Base-by-base conservation (phyloP, 306 rosid species). In the Quercus mongolica region DNA sequence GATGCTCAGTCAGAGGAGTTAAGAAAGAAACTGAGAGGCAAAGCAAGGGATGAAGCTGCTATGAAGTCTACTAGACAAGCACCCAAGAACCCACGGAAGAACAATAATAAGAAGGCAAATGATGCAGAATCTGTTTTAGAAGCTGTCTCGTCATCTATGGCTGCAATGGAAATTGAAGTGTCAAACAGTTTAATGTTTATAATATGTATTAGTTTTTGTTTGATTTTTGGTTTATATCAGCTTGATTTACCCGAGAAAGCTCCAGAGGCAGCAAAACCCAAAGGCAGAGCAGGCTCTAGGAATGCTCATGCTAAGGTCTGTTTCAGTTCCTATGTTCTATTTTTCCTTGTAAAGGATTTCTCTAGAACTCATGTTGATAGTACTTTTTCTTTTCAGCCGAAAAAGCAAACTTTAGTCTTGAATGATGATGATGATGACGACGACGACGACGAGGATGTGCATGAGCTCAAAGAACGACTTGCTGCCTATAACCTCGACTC, bases 401-500 rank as follows among this genome's bases (percentile, higher is more conserved):
- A 23, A 23, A 23, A 23, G 23, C 23, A 23, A 23, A 23, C 23
- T 23, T 23, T 23, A 23, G 23, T 23, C 23, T 23, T 23, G 23
- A 23, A 23, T 23, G 23, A 23, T 23, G 23, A 23, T 23, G 23
- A 23, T 23, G 23, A 23, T 23, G 23, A 23, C 23, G 23, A 23
- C 1, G 23, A 23, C 23, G 23, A 23, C 23, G 0, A 23, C 23
- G 23, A 23, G 0, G 23, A 23, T 23, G 23, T 23, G 23, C 23
- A 0, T 23, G 97, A 89, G 15, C 94, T 95, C 83, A 94, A 92
- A 86, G 94, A 95, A 57, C 91, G 98, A 30, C 94, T 95, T 54
- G 99, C 99, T 70, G 95, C 98, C 28, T 92, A 92, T 70, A 91
- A 89, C 80, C 86, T 95, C 1, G 94, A 82, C 1, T 80, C 98